These are phyloP conservation scores for Xylaria sp. DNA, from an alignment of 2,329 filamentous ascomycete species.

Conservation along the genomic window DNA sequence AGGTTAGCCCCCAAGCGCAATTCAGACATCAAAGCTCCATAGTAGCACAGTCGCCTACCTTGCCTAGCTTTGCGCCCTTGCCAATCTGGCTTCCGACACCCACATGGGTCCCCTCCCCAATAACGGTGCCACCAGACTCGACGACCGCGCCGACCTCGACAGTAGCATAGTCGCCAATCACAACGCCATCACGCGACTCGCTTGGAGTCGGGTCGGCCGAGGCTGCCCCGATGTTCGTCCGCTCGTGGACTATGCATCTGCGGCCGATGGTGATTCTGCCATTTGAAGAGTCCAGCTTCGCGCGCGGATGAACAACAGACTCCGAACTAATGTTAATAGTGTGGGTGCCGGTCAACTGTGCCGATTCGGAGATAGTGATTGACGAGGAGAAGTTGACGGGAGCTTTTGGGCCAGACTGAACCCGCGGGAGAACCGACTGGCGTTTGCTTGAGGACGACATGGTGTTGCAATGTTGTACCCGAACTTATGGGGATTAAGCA, in stretches of 20 bases:
- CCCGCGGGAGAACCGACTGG: conserved; percentile 51
- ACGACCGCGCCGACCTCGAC: conserved; percentile 55
- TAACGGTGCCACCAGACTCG: conserved; percentile 57
- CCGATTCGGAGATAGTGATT: conserved; percentile 57
- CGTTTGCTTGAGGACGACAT: conserved; percentile 48
- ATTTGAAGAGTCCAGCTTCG: conserved; percentile 69
- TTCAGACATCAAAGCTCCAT: neutral
- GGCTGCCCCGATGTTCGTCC: conserved; percentile 49
- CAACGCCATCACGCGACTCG: conserved; percentile 44
- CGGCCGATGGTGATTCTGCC: conserved; percentile 77
- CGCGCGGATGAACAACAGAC: conserved; percentile 80
- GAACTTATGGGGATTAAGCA: neutral
- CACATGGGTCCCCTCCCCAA: conserved; percentile 55
- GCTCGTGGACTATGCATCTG: conserved; percentile 76
- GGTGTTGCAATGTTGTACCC: conserved; percentile 1
- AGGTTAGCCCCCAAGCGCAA: neutral
- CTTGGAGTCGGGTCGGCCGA: conserved; percentile 29
- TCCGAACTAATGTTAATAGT: conserved; percentile 73
- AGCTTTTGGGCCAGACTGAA: conserved; percentile 52
- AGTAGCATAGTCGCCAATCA: conserved; percentile 55
- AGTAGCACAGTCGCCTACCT: conserved; percentile 38
- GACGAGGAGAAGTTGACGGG: conserved; percentile 58
- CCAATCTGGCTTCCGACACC: conserved; percentile 58
- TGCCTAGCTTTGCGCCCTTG: conserved; percentile 56
- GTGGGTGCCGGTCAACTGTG: conserved; percentile 63